Evolutionary conservation across 1,284 basidiomycete species (phyloP).

Genomic region (Boletellus deceptivus): DNA sequence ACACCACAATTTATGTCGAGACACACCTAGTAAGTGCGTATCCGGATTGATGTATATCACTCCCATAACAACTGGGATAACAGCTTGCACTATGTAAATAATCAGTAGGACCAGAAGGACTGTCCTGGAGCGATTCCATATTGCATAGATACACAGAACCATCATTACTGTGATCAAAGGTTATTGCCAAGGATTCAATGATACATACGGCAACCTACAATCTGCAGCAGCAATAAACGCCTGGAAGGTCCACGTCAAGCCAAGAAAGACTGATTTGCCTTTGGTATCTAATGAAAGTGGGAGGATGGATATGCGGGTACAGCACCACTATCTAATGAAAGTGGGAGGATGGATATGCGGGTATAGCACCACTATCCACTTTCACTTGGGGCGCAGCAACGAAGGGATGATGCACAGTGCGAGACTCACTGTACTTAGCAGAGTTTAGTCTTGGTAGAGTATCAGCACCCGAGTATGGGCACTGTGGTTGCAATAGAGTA

Average conservation of each 20-base stretch:
- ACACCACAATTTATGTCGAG: neutral
- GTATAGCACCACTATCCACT: no score
- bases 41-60: neutral
- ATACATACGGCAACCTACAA: neutral
- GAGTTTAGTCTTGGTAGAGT: no score
- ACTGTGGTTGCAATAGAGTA: no score
- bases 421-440: no score
- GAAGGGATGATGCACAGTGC: no score
- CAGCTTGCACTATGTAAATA: neutral
- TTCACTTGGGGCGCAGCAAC: no score
- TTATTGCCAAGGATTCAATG: neutral
- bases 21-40: neutral
- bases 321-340: no score
- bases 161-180: neutral
- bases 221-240: neutral
- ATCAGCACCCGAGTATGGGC: no score
- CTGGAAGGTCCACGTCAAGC: neutral
- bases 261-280: neutral
- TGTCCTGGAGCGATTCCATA: neutral
- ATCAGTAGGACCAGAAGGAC: neutral
- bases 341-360: no score
- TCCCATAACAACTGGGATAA: neutral
- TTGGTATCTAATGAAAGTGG: no score
- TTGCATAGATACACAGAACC: neutral
- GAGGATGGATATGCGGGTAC: no score